Base-by-base conservation (phyloP, 1,284 basidiomycete genomes). In the Sanghuangporus weigelae region DNA sequence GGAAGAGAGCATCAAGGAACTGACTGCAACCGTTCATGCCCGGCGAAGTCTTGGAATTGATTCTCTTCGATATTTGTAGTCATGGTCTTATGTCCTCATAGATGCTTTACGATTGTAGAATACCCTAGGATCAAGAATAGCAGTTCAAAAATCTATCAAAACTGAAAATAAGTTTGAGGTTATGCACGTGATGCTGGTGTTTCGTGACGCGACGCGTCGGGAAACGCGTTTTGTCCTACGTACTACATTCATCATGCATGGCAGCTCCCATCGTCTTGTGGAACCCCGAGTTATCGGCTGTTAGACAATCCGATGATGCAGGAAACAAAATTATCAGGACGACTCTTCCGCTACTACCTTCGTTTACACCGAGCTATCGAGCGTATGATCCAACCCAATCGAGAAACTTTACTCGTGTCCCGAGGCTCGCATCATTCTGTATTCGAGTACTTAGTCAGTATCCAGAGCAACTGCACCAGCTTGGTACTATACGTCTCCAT, bases 1-100 rank as follows among this genome's bases (percentile, higher is more conserved):
- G 66, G 96, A 99, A 75, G 96, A 99, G 76, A 90, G 90, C 64
- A 89, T 98, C 70, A 97, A 98, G 78, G 96, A 99, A 75, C 77
- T 97, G 57, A 86, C 90, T 36, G 93, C 93, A 21, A 89, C 96
- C 64, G 84, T 97, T 62, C 89, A 92, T 75, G 93, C 92, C 23
- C 80, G 96, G 66, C 80, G 93, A 69, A 90, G 88, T 73, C 77
- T 96, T 65, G 95, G 95, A 0, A 90, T 98, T 67, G 95, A 98
- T 77, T 82, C 84, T 36, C 75, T 93, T 67, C 83, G 88, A 68
- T 92, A 90, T 72, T 70, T 92, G 71, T 92, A 81, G 72, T 56
- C 59, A 68, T 62, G 16, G 16, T 19, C 3, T 46, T 46, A 1
- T 11, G 40, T 21, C 26, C 26, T 44, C 19, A 38, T 44, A 55